Base-by-base conservation (phyloP, 164 flowering plant species). In the Aristolochia fimbriata region DNA sequence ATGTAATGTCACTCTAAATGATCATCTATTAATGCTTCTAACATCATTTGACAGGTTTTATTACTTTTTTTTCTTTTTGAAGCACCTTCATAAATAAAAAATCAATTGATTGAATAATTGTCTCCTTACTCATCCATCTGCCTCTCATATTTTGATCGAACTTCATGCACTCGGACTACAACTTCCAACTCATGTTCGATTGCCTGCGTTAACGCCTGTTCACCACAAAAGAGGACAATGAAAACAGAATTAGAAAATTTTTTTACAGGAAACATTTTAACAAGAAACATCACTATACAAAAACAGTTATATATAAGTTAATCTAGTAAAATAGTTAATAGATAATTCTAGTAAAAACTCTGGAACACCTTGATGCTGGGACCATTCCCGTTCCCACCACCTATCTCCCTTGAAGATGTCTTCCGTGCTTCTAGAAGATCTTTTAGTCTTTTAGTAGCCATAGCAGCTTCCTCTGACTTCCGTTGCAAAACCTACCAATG, bases 121-220 rank as follows among this genome's bases (percentile, higher is more conserved):
- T 55, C 23, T 11, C 71, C 93, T 78, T 70, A 94, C 99, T 77
- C 93, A 80, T 88, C 87, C 84, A 78, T 88, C 74, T 91, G 96
- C 13, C 88, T 82, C 64, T 82, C 96, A 71, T 91, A 88, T 61
- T 85, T 91, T 25, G 85, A 72, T 8, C 97, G 95, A 2, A 91
- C 97, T 80, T 91, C 99, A 76, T 91, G 96, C 25, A 91, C 93
- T 43, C 90, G 78, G 15, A 84, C 81, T 11, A 74, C 85, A 21
- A 94, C 88, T 78, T 94, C 99, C 62, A 94, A 85, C 64, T 94
- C 99, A 73, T 91, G 88, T 65, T 94, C 99, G 74, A 94, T 82
- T 31, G 87, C 73, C 59, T 87, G 89, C 86, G 88, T 78, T 21
- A 91, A 56, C 62, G 90, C 93, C 99, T 91, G 69, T 51, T 23